Percentiles rank a stretch among this genome's conserved stretches.
phyloP scores from a whole-genome alignment of 331 rosid species.

The Stylosanthes scabra region DNA sequence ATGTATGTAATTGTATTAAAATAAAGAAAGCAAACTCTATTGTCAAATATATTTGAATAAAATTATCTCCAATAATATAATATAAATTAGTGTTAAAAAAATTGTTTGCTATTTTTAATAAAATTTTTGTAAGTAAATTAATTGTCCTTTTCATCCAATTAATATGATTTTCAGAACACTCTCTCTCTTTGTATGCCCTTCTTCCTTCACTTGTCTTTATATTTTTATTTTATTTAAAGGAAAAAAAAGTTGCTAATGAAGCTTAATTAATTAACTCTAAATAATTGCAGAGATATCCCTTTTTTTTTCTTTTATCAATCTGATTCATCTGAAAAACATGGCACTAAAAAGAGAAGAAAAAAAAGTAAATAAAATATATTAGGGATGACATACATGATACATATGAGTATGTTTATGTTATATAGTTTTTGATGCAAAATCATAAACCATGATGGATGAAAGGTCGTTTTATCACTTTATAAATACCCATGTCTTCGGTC shows the following conservation, averaged over 20 bases:
- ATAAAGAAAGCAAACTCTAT: too few relatives aligned
- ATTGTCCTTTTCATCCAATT: constrained; percentile 64
- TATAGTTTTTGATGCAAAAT: constrained; percentile 57
- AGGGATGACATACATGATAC: constrained; percentile 31
- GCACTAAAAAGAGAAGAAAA: constrained; percentile 35
- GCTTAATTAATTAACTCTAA: constrained; percentile 29
- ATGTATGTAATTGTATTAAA: too few relatives aligned
- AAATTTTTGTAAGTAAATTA: constrained; percentile 35
- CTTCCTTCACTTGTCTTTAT: constrained; percentile 27
- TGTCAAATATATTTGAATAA: too few relatives aligned
- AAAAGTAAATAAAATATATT: constrained; percentile 22
- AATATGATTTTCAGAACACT: constrained; percentile 56
- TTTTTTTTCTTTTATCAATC: not conserved
- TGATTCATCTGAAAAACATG: constrained; percentile 42
- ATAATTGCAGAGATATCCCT: constrained; percentile 46
- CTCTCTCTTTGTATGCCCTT: constrained; percentile 43
- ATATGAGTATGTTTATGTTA: constrained; percentile 32
- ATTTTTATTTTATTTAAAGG: not conserved
- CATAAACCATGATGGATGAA: constrained; percentile 53
- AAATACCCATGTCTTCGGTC: constrained; percentile 58
- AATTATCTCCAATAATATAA: too few relatives aligned
- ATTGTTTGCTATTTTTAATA: too few relatives aligned
- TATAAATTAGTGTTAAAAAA: too few relatives aligned
- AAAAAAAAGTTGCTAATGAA: constrained; percentile 28
- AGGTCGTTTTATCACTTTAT: constrained; percentile 64